These are phyloP conservation scores for Penicillium cosmopolitanum DNA, from an alignment of 495 filamentous ascomycete genomes.

Conservation along the genomic window DNA sequence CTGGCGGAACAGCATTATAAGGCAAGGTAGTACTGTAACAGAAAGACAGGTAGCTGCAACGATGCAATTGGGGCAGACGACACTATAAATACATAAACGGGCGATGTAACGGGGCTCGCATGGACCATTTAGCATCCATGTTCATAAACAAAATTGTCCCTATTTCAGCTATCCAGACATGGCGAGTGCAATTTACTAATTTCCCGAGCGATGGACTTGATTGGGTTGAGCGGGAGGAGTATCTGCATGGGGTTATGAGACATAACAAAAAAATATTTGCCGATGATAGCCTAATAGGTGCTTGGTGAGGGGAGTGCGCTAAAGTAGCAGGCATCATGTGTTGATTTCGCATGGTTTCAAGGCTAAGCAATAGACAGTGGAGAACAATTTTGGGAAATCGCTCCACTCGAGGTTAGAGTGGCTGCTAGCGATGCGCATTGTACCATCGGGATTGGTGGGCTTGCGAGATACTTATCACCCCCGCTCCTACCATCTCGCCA, in stretches of 20 bases:
- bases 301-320: background rate
- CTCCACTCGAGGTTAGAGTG: slow-evolving; percentile 3
- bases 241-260: slow-evolving; percentile 9
- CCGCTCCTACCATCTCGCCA: background rate
- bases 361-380: slow-evolving; percentile 23
- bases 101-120: background rate
- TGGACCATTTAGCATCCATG: background rate
- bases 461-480: slow-evolving; percentile 11
- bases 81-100: slow-evolving; percentile 1
- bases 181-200: background rate
- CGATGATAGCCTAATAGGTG: background rate
- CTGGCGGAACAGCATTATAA: slow-evolving; percentile 32
- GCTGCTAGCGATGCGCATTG: background rate
- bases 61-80: background rate
- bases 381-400: slow-evolving; percentile 12
- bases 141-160: background rate
- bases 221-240: background rate
- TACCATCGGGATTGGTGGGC: too few species aligned
- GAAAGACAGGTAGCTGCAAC: background rate
- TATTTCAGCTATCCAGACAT: background rate
- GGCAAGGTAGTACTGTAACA: background rate
- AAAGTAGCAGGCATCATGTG: slow-evolving; percentile 6
- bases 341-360: slow-evolving; percentile 7
- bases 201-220: background rate
- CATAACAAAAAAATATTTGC: slow-evolving; percentile 7